Evolutionary conservation across 495 filamentous ascomycete genomes (phyloP).

Genomic region (Penicillium egyptiacum): DNA sequence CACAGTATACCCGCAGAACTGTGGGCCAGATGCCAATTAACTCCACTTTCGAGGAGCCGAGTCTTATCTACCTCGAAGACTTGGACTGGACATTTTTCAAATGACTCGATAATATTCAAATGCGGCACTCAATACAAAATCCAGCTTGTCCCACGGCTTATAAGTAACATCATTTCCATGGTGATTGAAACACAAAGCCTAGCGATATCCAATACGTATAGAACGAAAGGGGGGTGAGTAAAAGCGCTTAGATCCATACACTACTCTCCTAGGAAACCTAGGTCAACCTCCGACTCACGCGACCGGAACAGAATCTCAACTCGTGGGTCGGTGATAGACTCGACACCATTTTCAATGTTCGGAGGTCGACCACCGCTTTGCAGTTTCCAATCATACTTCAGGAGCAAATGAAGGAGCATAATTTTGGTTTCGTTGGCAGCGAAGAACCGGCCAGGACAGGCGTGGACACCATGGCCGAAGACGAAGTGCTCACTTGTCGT

Average conservation of each 20-base stretch:
- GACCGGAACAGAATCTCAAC: conserved; percentile 35
- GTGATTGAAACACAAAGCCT: not conserved
- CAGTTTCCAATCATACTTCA: conserved; percentile 56
- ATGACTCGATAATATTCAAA: not conserved
- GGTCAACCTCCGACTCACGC: conserved; percentile 30
- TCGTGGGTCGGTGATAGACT: conserved; percentile 30
- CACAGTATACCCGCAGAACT: not conserved
- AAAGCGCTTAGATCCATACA: not conserved
- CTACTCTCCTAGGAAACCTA: conserved; percentile 27
- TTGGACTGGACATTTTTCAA: conserved; percentile 1
- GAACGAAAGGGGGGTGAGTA: not conserved
- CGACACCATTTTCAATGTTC: conserved; percentile 29
- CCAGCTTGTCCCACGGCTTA: not conserved
- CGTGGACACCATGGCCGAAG: conserved; percentile 54
- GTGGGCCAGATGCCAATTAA: conserved; percentile 1
- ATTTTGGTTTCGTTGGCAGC: conserved; percentile 52
- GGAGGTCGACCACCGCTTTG: conserved; percentile 23
- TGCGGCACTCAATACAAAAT: not conserved
- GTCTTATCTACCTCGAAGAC: not conserved
- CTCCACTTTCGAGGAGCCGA: conserved; percentile 9
- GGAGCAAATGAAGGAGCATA: conserved; percentile 42
- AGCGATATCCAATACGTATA: not conserved
- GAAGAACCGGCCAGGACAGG: conserved; percentile 57
- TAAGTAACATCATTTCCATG: not conserved
- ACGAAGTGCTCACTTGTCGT: conserved; percentile 44